phyloP scores from a whole-genome alignment of 805 yeast species.

The Suhomyces sp. region DNA sequence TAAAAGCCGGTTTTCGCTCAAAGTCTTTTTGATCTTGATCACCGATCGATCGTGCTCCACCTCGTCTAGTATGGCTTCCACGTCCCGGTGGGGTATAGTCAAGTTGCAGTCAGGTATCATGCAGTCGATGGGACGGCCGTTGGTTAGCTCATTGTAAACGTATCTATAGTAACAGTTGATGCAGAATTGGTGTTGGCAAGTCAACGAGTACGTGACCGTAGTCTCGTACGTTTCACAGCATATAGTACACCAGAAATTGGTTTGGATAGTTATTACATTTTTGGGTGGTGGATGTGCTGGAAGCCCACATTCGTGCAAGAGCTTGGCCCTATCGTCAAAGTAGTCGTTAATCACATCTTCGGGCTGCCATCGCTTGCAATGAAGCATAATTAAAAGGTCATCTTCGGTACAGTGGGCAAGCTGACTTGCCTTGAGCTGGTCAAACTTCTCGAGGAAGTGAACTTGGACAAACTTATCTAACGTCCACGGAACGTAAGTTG shows the following conservation, averaged over 20 bases:
- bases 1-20: slow-evolving; percentile 32
- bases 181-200: slow-evolving; percentile 75
- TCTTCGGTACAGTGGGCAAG: slow-evolving; percentile 28
- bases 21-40: slow-evolving; percentile 15
- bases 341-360: slow-evolving; percentile 37
- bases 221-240: slow-evolving; percentile 60
- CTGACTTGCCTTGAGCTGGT: slow-evolving; percentile 18
- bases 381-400: slow-evolving; percentile 35
- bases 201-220: slow-evolving; percentile 44
- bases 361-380: slow-evolving; percentile 37
- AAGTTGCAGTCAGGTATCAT: slow-evolving; percentile 56
- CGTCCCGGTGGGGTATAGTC: slow-evolving; percentile 42
- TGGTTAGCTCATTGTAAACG: slow-evolving; percentile 41
- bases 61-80: slow-evolving; percentile 17
- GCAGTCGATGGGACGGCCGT: slow-evolving; percentile 57
- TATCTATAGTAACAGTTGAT: slow-evolving; percentile 64
- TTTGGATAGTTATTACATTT: neutral
- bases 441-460: slow-evolving; percentile 21
- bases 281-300: neutral
- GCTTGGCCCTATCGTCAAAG: slow-evolving; percentile 28
- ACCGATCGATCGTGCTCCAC: slow-evolving; percentile 4
- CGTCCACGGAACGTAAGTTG: slow-evolving; percentile 26
- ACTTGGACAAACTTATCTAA: slow-evolving; percentile 22
- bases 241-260: slow-evolving; percentile 29
- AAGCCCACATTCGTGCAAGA: slow-evolving; percentile 30